These are phyloP conservation scores for Phlegmacium glaucopus DNA, from an alignment of 768 basidiomycete species.

Conservation along the genomic window DNA sequence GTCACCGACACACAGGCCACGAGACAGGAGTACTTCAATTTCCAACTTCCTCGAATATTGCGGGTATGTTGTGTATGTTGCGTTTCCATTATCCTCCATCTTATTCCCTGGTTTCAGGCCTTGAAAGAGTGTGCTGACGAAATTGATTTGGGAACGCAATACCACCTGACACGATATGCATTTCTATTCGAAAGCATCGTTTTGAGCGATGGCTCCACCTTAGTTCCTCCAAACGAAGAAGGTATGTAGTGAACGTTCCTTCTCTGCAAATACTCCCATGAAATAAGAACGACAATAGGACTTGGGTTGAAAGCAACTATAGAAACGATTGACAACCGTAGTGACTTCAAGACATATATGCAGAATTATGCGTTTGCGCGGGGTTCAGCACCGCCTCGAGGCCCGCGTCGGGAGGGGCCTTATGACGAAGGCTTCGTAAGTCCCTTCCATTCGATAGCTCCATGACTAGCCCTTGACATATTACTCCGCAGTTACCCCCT, in stretches of 20 bases:
- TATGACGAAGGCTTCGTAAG: slow-evolving; percentile 91
- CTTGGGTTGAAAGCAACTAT: slow-evolving; percentile 82
- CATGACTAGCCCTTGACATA: slow-evolving; percentile 2
- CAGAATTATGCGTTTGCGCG: slow-evolving; percentile 95
- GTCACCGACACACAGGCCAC: slow-evolving; percentile 86
- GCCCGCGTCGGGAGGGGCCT: slow-evolving; percentile 87
- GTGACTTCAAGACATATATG: slow-evolving; percentile 96
- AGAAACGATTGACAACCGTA: slow-evolving; percentile 90
- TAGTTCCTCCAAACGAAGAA: slow-evolving; percentile 75
- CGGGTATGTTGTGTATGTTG: slow-evolving; percentile 56
- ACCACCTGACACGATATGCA: slow-evolving; percentile 92
- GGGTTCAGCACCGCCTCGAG: slow-evolving; percentile 53
- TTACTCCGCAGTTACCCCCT: slow-evolving; percentile 52
- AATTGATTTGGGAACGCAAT: slow-evolving; percentile 96
- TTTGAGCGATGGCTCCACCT: slow-evolving; percentile 81
- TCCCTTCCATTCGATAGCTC: slow-evolving; percentile 15
- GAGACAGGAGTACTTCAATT: slow-evolving; percentile 97
- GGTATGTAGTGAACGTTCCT: slow-evolving; percentile 32
- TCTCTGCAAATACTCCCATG: neutral
- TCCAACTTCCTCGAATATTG: slow-evolving; percentile 90
- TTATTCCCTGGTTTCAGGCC: slow-evolving; percentile 41
- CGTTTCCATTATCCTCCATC: neutral
- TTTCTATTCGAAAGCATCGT: slow-evolving; percentile 92
- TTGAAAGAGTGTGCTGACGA: slow-evolving; percentile 96
- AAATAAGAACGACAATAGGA: slow-evolving; percentile 19